Conservation (phyloP, 257 asterid genomes). For the Solanum piurae region DNA sequence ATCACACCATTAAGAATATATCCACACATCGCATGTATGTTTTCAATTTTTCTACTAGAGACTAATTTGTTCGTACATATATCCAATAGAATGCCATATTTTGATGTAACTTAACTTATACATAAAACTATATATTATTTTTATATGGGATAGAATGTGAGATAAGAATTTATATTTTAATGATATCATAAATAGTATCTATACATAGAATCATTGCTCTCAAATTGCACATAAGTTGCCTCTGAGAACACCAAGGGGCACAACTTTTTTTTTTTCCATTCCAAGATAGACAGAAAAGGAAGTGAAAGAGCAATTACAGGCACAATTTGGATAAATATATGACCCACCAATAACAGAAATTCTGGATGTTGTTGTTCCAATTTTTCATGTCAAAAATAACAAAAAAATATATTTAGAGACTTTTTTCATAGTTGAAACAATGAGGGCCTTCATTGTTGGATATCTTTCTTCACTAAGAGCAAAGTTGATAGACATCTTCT, state of each 20-base stretch:
- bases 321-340: neutral
- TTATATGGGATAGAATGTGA: neutral
- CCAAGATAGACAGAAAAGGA: neutral
- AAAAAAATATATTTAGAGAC: slow-evolving; percentile 4
- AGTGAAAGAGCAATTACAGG: slow-evolving; percentile 4
- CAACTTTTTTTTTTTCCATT: neutral
- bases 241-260: neutral
- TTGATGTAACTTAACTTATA: neutral
- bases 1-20: neutral
- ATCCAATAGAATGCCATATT: neutral
- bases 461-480: slow-evolving; percentile 13
- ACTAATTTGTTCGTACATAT: neutral
- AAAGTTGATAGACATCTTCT: slow-evolving; percentile 8
- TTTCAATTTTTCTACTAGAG: neutral
- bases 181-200: neutral
- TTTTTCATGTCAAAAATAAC: neutral
- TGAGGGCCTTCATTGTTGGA: slow-evolving; percentile 23
- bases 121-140: neutral
- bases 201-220: neutral
- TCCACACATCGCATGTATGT: too few relatives aligned
- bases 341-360: slow-evolving; percentile 38
- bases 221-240: neutral
- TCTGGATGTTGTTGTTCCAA: slow-evolving; percentile 20
- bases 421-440: neutral
- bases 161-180: neutral